phyloP scores from a whole-genome alignment of 495 filamentous ascomycete genomes.

The Neurospora sp. region DNA sequence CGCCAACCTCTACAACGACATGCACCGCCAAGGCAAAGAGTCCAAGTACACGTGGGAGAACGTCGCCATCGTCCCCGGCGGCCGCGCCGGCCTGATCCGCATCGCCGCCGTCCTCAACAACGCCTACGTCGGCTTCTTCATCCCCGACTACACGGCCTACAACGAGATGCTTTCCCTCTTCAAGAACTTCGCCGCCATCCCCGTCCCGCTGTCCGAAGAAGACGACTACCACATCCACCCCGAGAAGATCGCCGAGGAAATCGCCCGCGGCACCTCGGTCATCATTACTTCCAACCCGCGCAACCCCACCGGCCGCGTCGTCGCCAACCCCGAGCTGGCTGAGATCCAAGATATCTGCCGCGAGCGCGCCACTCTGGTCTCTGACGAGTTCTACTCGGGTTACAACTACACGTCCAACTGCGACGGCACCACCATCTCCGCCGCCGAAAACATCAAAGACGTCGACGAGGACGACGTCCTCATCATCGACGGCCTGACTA shows the following conservation, averaged over 20 bases:
- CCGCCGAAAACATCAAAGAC: conserved; percentile 63
- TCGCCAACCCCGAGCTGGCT: conserved; percentile 68
- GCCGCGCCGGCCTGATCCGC: conserved; percentile 82
- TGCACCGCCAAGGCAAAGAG: conserved; percentile 79
- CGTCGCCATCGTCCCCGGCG: conserved; percentile 94
- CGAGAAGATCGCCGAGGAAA: conserved; percentile 84
- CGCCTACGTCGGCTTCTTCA: conserved; percentile 82
- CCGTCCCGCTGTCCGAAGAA: conserved; percentile 69
- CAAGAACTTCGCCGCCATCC: conserved; percentile 85
- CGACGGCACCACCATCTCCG: conserved; percentile 67
- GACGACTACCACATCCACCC: conserved; percentile 88
- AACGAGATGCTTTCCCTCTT: conserved; percentile 94
- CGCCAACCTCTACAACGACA: conserved; percentile 86
- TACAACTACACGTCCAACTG: conserved; percentile 91
- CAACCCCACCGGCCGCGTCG: conserved; percentile 86
- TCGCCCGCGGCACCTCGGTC: conserved; percentile 75
- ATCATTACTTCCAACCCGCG: conserved; percentile 94
- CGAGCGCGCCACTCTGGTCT: conserved; percentile 79
- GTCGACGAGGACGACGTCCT: conserved; percentile 64
- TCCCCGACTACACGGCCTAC: conserved; percentile 71
- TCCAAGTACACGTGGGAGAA: conserved; percentile 98
- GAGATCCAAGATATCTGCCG: conserved; percentile 88
- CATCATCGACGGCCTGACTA: conserved; percentile 91
- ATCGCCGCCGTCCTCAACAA: conserved; percentile 92
- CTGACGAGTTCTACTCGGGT: conserved; percentile 94